These are phyloP conservation scores for Pinus taeda DNA, from an alignment of 75 land plant genomes.

Conservation along the genomic window DNA sequence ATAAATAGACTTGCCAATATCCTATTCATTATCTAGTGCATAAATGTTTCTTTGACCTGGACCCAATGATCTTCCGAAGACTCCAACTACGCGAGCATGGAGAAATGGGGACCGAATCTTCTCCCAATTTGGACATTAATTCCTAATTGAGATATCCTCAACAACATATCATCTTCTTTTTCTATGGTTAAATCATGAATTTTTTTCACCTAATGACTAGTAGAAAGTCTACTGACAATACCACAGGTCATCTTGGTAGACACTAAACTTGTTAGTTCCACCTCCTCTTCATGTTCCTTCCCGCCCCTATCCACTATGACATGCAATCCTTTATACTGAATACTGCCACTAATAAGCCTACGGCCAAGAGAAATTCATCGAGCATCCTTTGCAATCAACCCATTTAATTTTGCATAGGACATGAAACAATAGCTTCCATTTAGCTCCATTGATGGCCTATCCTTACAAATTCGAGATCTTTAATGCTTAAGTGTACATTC, in stretches of 20 bases:
- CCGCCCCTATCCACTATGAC: conserved; percentile 54
- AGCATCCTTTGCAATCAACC: conserved; percentile 71
- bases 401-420: conserved; percentile 68
- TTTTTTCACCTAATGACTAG: conserved; percentile 60
- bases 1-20: no score
- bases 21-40: no score
- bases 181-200: conserved; percentile 53
- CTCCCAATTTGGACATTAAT: conserved; percentile 1
- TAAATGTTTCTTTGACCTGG: no score
- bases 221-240: conserved; percentile 73
- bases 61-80: no score
- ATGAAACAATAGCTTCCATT: conserved; percentile 71
- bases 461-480: conserved; percentile 46
- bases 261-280: conserved; percentile 48
- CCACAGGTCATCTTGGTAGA: conserved; percentile 54
- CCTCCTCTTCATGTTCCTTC: conserved; percentile 63
- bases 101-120: no score
- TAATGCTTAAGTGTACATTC: conserved; percentile 68
- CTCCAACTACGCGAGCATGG: no score
- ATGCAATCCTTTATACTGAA: conserved; percentile 34
- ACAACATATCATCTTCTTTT: conserved; percentile 31
- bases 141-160: neutral
- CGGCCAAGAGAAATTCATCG: conserved; percentile 57
- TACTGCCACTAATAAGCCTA: conserved; percentile 52
- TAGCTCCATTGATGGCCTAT: conserved; percentile 15